Percentiles rank a stretch among this genome's conserved stretches.
phyloP scores from a whole-genome alignment of 2,329 filamentous ascomycete species.

The Colletotrichum gigasporum region DNA sequence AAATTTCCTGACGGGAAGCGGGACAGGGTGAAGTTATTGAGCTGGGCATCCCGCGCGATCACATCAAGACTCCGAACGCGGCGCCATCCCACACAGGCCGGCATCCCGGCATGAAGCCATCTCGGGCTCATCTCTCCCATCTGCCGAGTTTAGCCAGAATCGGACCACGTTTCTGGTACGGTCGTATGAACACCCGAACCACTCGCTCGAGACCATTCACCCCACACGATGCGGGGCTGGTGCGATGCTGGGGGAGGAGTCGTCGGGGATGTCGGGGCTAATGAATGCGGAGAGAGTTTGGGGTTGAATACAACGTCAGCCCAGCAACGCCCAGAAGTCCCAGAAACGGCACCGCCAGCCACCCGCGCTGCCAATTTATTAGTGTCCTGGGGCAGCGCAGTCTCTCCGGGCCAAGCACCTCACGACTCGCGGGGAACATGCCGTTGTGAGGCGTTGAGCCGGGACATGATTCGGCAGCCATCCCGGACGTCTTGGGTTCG shows the following conservation, averaged over 20 bases:
- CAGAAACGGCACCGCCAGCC: slow-evolving; percentile 4
- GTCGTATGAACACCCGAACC: slow-evolving; percentile 7
- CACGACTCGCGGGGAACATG: not conserved
- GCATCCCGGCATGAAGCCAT: not conserved
- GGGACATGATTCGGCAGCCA: slow-evolving; percentile 13
- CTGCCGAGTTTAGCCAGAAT: slow-evolving; percentile 9
- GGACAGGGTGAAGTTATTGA: not conserved
- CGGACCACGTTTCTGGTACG: not conserved
- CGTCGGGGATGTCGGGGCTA: not conserved
- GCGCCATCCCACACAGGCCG: not conserved
- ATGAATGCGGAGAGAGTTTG: slow-evolving; percentile 21
- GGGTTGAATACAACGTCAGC: slow-evolving; percentile 16
- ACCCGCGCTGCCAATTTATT: not conserved
- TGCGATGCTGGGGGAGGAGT: not conserved
- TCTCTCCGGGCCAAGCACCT: not conserved
- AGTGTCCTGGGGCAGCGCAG: not conserved
- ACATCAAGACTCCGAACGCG: not conserved
- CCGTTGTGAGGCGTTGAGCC: not conserved
- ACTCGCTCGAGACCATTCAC: not conserved
- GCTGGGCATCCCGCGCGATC: not conserved
- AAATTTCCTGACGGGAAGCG: not conserved
- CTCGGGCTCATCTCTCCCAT: slow-evolving; percentile 20
- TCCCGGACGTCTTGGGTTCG: not conserved
- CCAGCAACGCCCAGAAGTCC: not conserved
- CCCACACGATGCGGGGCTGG: slow-evolving; percentile 15